Evolutionary conservation across 176 grass and related monocot species (phyloP).

Genomic region (Carex pumila): DNA sequence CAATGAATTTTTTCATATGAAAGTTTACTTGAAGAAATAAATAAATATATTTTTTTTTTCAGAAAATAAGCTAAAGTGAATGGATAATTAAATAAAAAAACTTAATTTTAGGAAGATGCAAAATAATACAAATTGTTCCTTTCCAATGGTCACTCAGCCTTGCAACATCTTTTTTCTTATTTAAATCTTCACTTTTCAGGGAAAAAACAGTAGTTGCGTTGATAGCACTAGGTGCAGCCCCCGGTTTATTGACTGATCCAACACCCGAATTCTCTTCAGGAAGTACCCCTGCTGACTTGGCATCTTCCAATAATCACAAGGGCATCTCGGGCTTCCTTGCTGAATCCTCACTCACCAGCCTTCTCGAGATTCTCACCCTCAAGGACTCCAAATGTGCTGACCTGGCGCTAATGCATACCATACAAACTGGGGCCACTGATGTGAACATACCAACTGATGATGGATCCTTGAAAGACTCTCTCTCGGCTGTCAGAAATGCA

Average conservation of each 20-base stretch:
- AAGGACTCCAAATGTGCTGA: slow-evolving; percentile 37
- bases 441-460: slow-evolving; percentile 2
- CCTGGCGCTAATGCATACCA: background rate
- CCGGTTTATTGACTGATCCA: slow-evolving; percentile 84
- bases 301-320: slow-evolving; percentile 78
- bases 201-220: slow-evolving; percentile 75
- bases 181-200: slow-evolving; percentile 42
- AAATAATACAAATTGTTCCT: background rate
- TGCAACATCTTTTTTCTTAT: slow-evolving; percentile 21
- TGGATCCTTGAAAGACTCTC: slow-evolving; percentile 72
- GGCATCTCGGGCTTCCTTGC: slow-evolving; percentile 95
- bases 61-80: background rate
- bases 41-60: background rate
- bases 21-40: background rate
- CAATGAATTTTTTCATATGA: background rate
- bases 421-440: background rate
- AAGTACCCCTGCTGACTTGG: slow-evolving; percentile 92
- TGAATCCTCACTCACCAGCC: slow-evolving; percentile 76
- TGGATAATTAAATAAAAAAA: background rate
- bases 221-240: slow-evolving; percentile 65
- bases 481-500: slow-evolving; percentile 83
- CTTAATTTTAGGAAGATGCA: background rate
- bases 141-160: background rate
- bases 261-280: slow-evolving; percentile 68
- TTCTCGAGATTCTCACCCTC: slow-evolving; percentile 62